phyloP scores from a whole-genome alignment of 345 rosid genomes.

The Pugionium dolabratum region DNA sequence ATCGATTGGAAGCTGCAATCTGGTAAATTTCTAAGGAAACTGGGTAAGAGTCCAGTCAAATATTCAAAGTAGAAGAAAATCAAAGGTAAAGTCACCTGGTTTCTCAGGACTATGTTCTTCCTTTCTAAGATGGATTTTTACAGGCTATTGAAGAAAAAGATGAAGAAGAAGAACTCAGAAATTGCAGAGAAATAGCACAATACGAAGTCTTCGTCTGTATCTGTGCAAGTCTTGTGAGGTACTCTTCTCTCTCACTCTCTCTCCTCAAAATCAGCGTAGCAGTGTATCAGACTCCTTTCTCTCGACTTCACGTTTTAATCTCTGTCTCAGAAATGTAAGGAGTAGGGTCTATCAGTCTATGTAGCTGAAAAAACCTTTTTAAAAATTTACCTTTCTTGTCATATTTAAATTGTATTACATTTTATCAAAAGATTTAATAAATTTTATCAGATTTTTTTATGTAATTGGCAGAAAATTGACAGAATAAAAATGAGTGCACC shows the following conservation, averaged over 20 bases:
- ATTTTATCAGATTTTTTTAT: not conserved
- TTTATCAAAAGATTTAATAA: not conserved
- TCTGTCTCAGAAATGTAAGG: constrained; percentile 27
- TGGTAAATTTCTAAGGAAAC: not conserved
- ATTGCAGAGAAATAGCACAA: constrained; percentile 24
- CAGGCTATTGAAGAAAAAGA: constrained; percentile 15
- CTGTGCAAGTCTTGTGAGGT: constrained; percentile 42
- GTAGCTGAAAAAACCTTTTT: not conserved
- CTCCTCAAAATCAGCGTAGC: constrained; percentile 44
- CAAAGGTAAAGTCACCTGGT: constrained; percentile 20
- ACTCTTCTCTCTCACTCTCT: constrained; percentile 41
- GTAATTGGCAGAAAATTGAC: constrained; percentile 8
- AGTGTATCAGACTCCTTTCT: constrained; percentile 35
- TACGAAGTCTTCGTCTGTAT: constrained; percentile 21
- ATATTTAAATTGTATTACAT: not conserved
- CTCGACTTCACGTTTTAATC: constrained; percentile 38
- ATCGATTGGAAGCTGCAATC: constrained; percentile 16
- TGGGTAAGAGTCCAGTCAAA: not conserved
- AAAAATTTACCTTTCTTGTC: constrained; percentile 26
- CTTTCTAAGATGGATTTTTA: not conserved
- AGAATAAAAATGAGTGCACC: constrained; percentile 25
- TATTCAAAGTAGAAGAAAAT: constrained; percentile 14
- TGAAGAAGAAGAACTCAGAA: constrained; percentile 16
- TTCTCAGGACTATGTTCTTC: constrained; percentile 23
- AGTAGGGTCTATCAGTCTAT: constrained; percentile 22